These are phyloP conservation scores for Xerocomus spinulosus DNA, from an alignment of 768 basidiomycete genomes.

Conservation along the genomic window DNA sequence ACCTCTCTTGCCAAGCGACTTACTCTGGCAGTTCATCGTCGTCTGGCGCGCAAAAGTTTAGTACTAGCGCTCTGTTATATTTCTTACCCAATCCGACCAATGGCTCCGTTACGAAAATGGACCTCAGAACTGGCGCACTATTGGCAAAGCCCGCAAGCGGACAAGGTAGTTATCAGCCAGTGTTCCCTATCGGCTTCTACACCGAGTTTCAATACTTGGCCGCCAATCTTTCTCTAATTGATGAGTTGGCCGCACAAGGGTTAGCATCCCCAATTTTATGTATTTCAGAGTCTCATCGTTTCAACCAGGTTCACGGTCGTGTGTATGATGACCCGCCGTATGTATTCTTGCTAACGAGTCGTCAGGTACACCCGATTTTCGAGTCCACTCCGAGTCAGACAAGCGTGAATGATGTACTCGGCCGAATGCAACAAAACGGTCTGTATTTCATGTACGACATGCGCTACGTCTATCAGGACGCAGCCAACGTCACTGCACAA, in stretches of 20 bases:
- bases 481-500: slow-evolving; percentile 54
- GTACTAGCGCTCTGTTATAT: slow-evolving; percentile 39
- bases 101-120: slow-evolving; percentile 55
- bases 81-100: slow-evolving; percentile 45
- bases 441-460: slow-evolving; percentile 79
- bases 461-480: slow-evolving; percentile 65
- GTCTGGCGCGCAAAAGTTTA: slow-evolving; percentile 36
- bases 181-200: slow-evolving; percentile 43
- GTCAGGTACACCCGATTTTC: slow-evolving; percentile 65
- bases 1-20: slow-evolving; percentile 26
- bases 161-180: slow-evolving; percentile 42
- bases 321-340: slow-evolving; percentile 6
- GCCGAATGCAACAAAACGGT: slow-evolving; percentile 62
- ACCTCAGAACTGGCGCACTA: slow-evolving; percentile 52
- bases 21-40: slow-evolving; percentile 26
- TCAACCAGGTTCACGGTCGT: slow-evolving; percentile 25
- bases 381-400: slow-evolving; percentile 51
- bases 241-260: slow-evolving; percentile 30
- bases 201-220: slow-evolving; percentile 38
- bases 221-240: slow-evolving; percentile 21
- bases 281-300: background rate
- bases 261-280: slow-evolving; percentile 7
- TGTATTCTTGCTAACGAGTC: slow-evolving; percentile 5
- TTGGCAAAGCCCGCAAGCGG: slow-evolving; percentile 49
- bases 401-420: slow-evolving; percentile 44